Conservation (phyloP, 257 asterid species). For the Nicotiana sylvestris region DNA sequence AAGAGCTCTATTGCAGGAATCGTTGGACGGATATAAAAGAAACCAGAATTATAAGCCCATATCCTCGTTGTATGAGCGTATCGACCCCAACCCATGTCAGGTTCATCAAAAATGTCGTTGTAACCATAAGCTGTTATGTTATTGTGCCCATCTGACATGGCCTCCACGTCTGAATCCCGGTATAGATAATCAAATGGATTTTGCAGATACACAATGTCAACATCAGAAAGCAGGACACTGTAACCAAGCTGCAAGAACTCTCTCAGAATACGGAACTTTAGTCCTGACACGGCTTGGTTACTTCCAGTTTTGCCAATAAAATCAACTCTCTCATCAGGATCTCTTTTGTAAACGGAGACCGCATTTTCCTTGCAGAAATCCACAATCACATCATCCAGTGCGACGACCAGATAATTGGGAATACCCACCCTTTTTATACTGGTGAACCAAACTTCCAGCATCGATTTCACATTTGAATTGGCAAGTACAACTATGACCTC, state of each 20-base stretch:
- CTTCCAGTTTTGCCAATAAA: constrained; percentile 15
- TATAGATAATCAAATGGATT: constrained; percentile 22
- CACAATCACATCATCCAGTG: constrained; percentile 15
- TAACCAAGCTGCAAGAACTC: constrained; percentile 26
- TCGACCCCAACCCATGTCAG: constrained; percentile 20
- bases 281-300: constrained; percentile 18
- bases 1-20: constrained; percentile 21
- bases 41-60: constrained; percentile 24
- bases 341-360: constrained; percentile 16
- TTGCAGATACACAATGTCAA: constrained; percentile 21
- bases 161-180: constrained; percentile 22
- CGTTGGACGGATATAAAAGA: constrained; percentile 19
- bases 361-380: constrained; percentile 17
- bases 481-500: constrained; percentile 29
- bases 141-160: constrained; percentile 18
- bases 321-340: constrained; percentile 15
- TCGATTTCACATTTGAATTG: constrained; percentile 23
- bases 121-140: constrained; percentile 22
- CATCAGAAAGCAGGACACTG: constrained; percentile 20
- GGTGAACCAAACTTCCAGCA: constrained; percentile 19
- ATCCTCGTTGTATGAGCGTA: constrained; percentile 24
- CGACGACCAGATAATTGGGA: constrained; percentile 22
- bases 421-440: constrained; percentile 14
- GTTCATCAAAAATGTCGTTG: constrained; percentile 21
- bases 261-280: constrained; percentile 16